These are phyloP conservation scores for Blepharisma japonicum DNA, from an alignment of 73 alveolate species.

Conservation along the genomic window DNA sequence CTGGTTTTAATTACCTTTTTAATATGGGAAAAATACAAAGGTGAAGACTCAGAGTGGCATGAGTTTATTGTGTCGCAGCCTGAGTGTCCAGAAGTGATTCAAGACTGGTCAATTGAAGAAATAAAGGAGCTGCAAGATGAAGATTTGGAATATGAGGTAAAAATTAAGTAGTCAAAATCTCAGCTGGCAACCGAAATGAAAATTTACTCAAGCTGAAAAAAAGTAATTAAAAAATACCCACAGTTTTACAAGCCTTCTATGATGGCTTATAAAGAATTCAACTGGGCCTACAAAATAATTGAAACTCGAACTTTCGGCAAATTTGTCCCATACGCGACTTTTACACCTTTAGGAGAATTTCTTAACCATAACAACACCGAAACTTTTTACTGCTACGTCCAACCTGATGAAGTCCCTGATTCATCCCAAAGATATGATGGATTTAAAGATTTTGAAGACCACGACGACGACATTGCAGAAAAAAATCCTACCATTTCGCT, in stretches of 20 bases:
- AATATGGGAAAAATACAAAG: constrained; percentile 16
- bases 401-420: neutral
- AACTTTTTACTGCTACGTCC: neutral
- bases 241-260: neutral
- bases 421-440: constrained; percentile 4
- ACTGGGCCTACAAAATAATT: constrained; percentile 4
- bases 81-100: neutral
- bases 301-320: neutral
- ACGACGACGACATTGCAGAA: neutral
- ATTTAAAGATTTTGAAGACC: neutral
- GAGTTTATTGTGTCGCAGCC: constrained; percentile 9
- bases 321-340: neutral
- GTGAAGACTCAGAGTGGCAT: constrained; percentile 1
- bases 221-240: neutral
- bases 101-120: constrained; percentile 16
- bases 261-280: neutral
- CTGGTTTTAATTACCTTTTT: constrained; percentile 4
- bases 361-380: neutral
- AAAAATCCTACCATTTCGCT: too few relatives aligned
- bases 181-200: neutral
- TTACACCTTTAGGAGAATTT: constrained; percentile 4
- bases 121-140: constrained; percentile 14
- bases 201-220: neutral
- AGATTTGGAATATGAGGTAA: constrained; percentile 16
- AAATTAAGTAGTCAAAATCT: neutral